phyloP scores from a whole-genome alignment of 2,329 filamentous ascomycete species.

The Aspergillus sp. region DNA sequence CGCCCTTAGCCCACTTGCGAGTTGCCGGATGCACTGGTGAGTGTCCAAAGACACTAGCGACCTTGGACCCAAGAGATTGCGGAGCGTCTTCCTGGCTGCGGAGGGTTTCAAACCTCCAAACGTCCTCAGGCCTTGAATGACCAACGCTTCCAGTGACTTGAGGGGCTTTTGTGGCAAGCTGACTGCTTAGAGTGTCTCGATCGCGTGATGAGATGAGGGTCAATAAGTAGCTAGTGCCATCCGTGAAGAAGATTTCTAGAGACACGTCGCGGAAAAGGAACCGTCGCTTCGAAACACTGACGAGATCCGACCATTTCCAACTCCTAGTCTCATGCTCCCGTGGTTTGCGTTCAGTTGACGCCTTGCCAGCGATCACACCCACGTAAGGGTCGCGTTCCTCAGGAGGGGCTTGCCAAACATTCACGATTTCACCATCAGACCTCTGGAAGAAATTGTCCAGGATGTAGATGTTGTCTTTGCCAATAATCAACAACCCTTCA shows the following conservation, averaged over 20 bases:
- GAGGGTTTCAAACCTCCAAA: constrained; percentile 86
- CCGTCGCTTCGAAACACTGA: constrained; percentile 91
- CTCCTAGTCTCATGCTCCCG: constrained; percentile 78
- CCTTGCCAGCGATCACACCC: constrained; percentile 82
- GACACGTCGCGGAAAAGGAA: constrained; percentile 95
- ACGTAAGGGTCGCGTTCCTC: constrained; percentile 96
- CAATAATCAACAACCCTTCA: constrained; percentile 89
- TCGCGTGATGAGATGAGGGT: constrained; percentile 73
- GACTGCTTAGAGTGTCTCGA: constrained; percentile 77
- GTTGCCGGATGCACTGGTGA: constrained; percentile 80
- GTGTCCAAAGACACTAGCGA: constrained; percentile 88
- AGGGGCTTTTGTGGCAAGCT: constrained; percentile 74
- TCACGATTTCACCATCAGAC: constrained; percentile 92
- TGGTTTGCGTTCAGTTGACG: constrained; percentile 59
- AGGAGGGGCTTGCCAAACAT: constrained; percentile 86
- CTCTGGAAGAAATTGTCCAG: constrained; percentile 97
- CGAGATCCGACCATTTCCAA: constrained; percentile 93
- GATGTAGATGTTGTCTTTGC: constrained; percentile 88
- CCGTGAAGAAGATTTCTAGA: constrained; percentile 96
- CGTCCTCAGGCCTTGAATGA: constrained; percentile 76
- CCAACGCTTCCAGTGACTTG: constrained; percentile 71
- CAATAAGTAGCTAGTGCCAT: constrained; percentile 90
- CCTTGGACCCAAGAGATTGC: constrained; percentile 76
- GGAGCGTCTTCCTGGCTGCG: constrained; percentile 64
- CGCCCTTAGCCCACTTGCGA: constrained; percentile 85